A percentile compares a stretch with the other conserved stretches of the same genome.
These are phyloP conservation scores for Stachybotrys elegans DNA, from an alignment of 2,329 filamentous ascomycete genomes.

Conservation along the genomic window DNA sequence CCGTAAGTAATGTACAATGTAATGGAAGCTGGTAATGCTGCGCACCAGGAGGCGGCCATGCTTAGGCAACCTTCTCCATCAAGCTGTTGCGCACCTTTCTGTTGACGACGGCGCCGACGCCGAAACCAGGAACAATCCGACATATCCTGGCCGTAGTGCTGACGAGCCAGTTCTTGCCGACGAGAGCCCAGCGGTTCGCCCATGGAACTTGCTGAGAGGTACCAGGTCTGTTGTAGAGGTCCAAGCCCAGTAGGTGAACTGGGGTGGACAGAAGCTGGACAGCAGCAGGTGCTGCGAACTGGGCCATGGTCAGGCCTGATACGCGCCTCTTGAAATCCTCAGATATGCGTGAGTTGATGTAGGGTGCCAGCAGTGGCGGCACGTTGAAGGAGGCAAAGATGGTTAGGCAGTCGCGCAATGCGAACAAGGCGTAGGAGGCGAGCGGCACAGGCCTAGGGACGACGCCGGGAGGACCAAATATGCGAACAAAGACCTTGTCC, in stretches of 20 bases:
- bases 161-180: slow-evolving; percentile 71
- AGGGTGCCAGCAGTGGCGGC: slow-evolving; percentile 70
- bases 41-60: too few relatives aligned
- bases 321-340: slow-evolving; percentile 40
- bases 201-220: slow-evolving; percentile 29
- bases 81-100: slow-evolving; percentile 60
- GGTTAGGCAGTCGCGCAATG: slow-evolving; percentile 76
- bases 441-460: slow-evolving; percentile 56
- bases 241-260: slow-evolving; percentile 77
- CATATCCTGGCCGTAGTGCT: slow-evolving; percentile 73
- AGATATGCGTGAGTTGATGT: slow-evolving; percentile 50
- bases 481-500: slow-evolving; percentile 75
- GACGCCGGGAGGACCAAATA: slow-evolving; percentile 64
- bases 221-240: slow-evolving; percentile 71
- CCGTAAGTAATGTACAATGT: slow-evolving; percentile 5
- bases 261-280: slow-evolving; percentile 79
- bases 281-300: slow-evolving; percentile 74
- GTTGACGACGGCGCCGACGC: slow-evolving; percentile 83
- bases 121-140: slow-evolving; percentile 84
- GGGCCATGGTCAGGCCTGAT: slow-evolving; percentile 60
- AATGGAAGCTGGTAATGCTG: slow-evolving; percentile 3
- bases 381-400: slow-evolving; percentile 93
- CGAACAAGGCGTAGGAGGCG: slow-evolving; percentile 73
- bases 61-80: slow-evolving; percentile 56
- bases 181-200: slow-evolving; percentile 57